These are phyloP conservation scores for Massariosphaeria phaeospora DNA, from an alignment of 495 filamentous ascomycete species.

Conservation along the genomic window DNA sequence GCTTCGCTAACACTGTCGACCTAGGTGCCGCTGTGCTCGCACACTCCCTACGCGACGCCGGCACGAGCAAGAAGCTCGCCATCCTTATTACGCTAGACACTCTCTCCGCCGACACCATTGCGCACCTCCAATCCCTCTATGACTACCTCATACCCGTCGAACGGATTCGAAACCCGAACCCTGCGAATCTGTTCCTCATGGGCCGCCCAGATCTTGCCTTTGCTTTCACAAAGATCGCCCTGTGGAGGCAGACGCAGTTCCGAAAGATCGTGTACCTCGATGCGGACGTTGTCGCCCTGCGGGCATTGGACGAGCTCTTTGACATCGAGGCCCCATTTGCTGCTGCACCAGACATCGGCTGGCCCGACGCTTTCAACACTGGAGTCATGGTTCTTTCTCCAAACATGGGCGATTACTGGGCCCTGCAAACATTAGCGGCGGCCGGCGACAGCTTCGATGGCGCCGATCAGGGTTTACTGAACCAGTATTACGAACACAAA, in stretches of 20 bases:
- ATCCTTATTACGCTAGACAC: conserved; percentile 74
- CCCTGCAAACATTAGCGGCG: conserved; percentile 74
- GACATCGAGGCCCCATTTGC: conserved; percentile 70
- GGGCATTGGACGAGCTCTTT: conserved; percentile 91
- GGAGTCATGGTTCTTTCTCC: conserved; percentile 89
- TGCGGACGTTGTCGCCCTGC: conserved; percentile 78
- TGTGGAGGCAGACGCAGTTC: conserved; percentile 91
- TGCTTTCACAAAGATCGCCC: conserved; percentile 91
- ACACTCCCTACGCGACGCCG: conserved; percentile 89
- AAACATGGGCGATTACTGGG: conserved; percentile 80
- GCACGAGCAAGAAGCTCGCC: conserved; percentile 79
- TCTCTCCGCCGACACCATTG: conserved; percentile 64
- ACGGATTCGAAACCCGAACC: conserved; percentile 66
- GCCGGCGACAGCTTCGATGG: conserved; percentile 92
- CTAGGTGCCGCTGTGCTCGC: conserved; percentile 87
- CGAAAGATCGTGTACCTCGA: conserved; percentile 88
- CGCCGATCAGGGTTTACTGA: conserved; percentile 92
- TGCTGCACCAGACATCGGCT: conserved; percentile 91
- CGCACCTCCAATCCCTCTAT: conserved; percentile 77
- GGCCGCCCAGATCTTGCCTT: conserved; percentile 81
- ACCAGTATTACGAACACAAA: conserved; percentile 74
- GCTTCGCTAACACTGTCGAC: conserved; percentile 19
- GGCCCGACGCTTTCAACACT: conserved; percentile 98
- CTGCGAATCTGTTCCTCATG: conserved; percentile 86
- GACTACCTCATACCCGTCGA: conserved; percentile 84